Base-by-base conservation (phyloP, 148 eudicot species). In the Rhododendron ferrugineum region DNA sequence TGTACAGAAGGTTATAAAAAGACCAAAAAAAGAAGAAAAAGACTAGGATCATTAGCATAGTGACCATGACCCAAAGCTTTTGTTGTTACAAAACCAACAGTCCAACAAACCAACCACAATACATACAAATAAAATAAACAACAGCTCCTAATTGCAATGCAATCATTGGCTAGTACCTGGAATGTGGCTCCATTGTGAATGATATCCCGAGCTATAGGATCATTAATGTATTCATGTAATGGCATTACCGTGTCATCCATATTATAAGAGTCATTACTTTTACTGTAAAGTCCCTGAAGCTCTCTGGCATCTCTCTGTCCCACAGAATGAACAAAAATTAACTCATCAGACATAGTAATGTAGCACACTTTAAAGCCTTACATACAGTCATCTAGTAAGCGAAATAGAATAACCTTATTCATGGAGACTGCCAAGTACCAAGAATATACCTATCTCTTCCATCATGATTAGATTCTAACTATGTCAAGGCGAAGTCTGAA, bases 101-200 rank as follows among this genome's bases (percentile, higher is more conserved):
- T 49, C 73, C 60, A 36, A 34, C 5, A 13, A 80, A 49, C 54
- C 40, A 81, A 70, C 42, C 36, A 66, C 26, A 84, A 23, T 30
- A 20, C 46, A 28, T 47, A 84, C 4, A 62, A 16, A 15, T 70
- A 46, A 68, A 84, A 13, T 89, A 74, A 83, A 28, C 46, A 82
- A 20, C 44, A 80, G 58, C 40, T 81, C 34, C 36, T 62, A 58
- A 32, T 34, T 15, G 52, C 62, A 70, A 74, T 42, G 62, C 22
- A 84, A 40, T 82, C 37, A 47, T 32, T 30, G 82, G 42, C 34
- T 30, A 50, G 83, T 87, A 97, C 99, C 99, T 97, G 99, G 88
- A 97, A 97, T 50, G 99, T 94, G 82, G 98, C 99, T 83, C 99
- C 99, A 88, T 97, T 97, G 89, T 95, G 98, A 85, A 97, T 88